Evolutionary conservation across 371 early-diverging fungal genomes (phyloP).

Genomic region (Mucor plumbeus): DNA sequence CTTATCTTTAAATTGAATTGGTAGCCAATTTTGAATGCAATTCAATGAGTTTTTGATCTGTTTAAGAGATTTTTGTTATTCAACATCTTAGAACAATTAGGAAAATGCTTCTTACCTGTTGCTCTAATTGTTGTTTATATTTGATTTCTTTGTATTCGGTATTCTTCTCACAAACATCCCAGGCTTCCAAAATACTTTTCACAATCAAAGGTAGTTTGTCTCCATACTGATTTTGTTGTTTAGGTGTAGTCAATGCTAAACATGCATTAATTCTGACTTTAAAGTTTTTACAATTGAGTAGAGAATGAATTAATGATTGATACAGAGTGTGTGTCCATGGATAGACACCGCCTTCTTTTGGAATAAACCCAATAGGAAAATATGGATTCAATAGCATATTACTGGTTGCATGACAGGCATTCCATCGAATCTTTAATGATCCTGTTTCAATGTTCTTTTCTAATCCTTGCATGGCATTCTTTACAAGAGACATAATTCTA

Average conservation of each 20-base stretch:
- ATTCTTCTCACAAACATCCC: conserved; percentile 39
- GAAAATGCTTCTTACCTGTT: conserved; percentile 42
- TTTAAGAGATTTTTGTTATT: not conserved
- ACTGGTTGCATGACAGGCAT: conserved; percentile 78
- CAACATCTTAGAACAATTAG: not conserved
- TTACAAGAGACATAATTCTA: conserved; percentile 52
- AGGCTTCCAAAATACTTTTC: conserved; percentile 49
- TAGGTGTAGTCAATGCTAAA: conserved; percentile 64
- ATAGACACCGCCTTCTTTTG: conserved; percentile 26
- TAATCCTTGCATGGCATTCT: conserved; percentile 60
- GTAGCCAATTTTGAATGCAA: conserved; percentile 14
- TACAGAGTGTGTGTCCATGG: conserved; percentile 65
- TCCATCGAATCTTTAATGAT: conserved; percentile 83
- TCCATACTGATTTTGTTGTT: conserved; percentile 54
- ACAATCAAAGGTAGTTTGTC: conserved; percentile 48
- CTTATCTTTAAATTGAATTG: conserved; percentile 13
- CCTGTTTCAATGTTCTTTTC: conserved; percentile 75
- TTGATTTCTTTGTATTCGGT: conserved; percentile 64
- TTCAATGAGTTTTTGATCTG: not conserved
- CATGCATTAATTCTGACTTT: conserved; percentile 85
- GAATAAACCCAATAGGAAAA: conserved; percentile 66
- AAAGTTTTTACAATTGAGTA: conserved; percentile 71
- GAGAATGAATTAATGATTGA: conserved; percentile 57
- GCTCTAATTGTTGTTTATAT: conserved; percentile 63
- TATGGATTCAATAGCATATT: conserved; percentile 64